Evolutionary conservation across 176 grass and related monocot genomes (phyloP), one percentile per base, ranked within the genome.

Genomic region (Aegilops tauschii): DNA sequence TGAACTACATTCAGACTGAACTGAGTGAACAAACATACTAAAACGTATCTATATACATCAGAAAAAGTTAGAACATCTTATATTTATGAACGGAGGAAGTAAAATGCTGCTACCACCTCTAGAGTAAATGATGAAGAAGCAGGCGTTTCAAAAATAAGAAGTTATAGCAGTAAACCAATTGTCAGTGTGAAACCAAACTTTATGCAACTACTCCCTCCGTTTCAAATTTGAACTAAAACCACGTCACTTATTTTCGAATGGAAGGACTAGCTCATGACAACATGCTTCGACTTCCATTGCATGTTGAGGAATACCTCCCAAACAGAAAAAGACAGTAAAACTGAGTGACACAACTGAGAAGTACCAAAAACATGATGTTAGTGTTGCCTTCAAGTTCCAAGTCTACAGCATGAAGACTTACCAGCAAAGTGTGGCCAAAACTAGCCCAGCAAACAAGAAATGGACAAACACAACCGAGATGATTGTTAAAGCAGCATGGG

Each of bases 341-440:
- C 4, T 78, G 37, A 37, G 5, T 20, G 23, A 76, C 10, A 81
- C 25, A 74, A 82, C 16, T 65, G 0, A 32, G 23, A 73, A 64
- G n/a, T 73, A 18, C 12, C 17, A 13, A 76, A 12, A 63, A 69
- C 78, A 35, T 61, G 63, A 44, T 66, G 50, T 56, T 10, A 21
- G 40, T 9, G 17, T 8, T 40, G 67, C 49, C 5, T 12, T 79
- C 61, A 47, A 61, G 27, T 69, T 66, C 3, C 28, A 87, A 47
- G 74, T 32, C 28, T 21, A 56, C 74, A 13, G 16, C 6, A 34
- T 42, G 11, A 66, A 89, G 4, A 44, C 91, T 87, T 98, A 98
- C 96, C 96, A 98, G 88, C 90, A 95, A 79, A 91, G 88, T 83
- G 97, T 99, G 16, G 97, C 87, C 82, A 99, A 85, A 87, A 93